These are phyloP conservation scores for Penicillium brasilianum DNA, from an alignment of 2,329 filamentous ascomycete genomes.

Conservation along the genomic window DNA sequence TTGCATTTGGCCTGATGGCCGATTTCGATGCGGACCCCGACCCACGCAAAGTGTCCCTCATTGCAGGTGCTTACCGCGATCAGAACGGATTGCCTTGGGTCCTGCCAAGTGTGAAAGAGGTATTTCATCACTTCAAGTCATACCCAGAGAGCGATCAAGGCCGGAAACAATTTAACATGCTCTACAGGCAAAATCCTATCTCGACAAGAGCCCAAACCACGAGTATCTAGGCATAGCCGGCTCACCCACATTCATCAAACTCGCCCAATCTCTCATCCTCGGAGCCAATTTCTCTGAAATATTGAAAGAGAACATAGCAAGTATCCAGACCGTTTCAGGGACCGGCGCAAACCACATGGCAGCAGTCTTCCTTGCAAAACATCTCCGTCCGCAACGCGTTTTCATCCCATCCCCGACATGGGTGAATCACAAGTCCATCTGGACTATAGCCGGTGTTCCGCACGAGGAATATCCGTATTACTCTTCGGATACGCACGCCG, in stretches of 20 bases:
- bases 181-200: background rate
- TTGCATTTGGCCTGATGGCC: background rate
- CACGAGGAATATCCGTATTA: constrained; percentile 90
- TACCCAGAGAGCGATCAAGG: background rate
- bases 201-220: constrained; percentile 61
- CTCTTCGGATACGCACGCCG: constrained; percentile 58
- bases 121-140: too few species aligned
- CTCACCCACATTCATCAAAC: constrained; percentile 77
- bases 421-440: constrained; percentile 97
- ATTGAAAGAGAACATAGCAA: constrained; percentile 57
- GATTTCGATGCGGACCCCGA: background rate
- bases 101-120: background rate
- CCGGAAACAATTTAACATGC: background rate
- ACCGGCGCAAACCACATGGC: constrained; percentile 92
- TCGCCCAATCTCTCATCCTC: constrained; percentile 84
- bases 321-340: constrained; percentile 91
- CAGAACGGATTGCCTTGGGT: background rate
- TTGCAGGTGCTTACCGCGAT: background rate
- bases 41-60: background rate
- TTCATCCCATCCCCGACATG: constrained; percentile 94
- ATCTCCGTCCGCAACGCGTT: constrained; percentile 73
- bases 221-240: constrained; percentile 96
- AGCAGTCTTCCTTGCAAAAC: constrained; percentile 83
- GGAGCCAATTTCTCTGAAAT: constrained; percentile 42
- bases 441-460: constrained; percentile 70